These are phyloP conservation scores for Ilex paraguariensis DNA, from an alignment of 305 asterid genomes.

Conservation along the genomic window DNA sequence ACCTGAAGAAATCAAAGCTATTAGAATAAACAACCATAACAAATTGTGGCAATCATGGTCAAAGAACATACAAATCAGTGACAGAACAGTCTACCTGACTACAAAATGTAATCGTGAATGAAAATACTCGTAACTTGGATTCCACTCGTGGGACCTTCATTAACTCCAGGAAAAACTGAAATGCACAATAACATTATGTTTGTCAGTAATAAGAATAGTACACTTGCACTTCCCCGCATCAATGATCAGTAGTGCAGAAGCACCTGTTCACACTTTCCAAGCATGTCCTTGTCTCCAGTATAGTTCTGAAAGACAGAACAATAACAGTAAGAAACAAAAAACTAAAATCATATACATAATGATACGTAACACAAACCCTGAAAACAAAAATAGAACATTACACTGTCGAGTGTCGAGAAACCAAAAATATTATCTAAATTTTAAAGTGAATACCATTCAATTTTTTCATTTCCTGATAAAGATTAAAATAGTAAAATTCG, in stretches of 20 bases:
- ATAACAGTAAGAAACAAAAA: conserved; percentile 16
- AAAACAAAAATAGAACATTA: not conserved
- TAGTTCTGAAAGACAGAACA: conserved; percentile 63
- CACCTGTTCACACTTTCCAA: conserved; percentile 99
- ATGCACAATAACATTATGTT: conserved; percentile 17
- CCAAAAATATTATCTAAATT: too few species aligned
- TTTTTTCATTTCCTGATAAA: too few species aligned
- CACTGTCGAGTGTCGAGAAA: too few species aligned
- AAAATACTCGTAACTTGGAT: conserved; percentile 94
- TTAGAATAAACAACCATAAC: conserved; percentile 16
- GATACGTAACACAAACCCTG: not conserved
- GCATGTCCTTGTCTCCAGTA: conserved; percentile 86
- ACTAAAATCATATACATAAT: conserved; percentile 4
- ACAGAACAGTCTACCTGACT: conserved; percentile 64
- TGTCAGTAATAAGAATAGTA: conserved; percentile 22
- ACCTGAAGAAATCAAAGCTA: conserved; percentile 49
- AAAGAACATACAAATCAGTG: conserved; percentile 12
- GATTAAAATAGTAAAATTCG: too few species aligned
- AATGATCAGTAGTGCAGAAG: conserved; percentile 12
- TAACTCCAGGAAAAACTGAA: conserved; percentile 93
- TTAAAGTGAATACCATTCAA: too few species aligned
- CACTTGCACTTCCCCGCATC: conserved; percentile 17
- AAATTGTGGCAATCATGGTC: conserved; percentile 16
- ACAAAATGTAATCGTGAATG: conserved; percentile 81
- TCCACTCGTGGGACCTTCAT: conserved; percentile 99